A percentile compares a stretch with the other conserved stretches of the same genome.
These are phyloP conservation scores for Kluyveromyces aestuarii DNA, from an alignment of 805 yeast species.

Conservation along the genomic window DNA sequence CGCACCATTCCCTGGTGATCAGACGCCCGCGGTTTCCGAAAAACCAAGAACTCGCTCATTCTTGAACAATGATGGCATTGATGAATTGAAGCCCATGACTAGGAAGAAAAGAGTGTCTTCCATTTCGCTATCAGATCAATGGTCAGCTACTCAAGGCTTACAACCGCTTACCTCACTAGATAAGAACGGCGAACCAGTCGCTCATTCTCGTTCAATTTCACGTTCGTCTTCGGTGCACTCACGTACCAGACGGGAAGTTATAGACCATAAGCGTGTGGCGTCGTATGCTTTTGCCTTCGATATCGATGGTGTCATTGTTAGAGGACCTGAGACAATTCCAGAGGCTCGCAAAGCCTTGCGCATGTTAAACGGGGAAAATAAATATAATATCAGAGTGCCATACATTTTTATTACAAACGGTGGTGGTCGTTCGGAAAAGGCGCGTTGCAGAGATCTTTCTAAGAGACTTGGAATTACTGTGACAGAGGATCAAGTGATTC, in stretches of 20 bases:
- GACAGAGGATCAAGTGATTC: slow-evolving; percentile 73
- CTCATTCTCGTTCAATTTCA: slow-evolving; percentile 1
- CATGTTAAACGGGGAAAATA: slow-evolving; percentile 67
- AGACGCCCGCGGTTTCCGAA: neutral
- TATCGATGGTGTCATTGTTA: slow-evolving; percentile 82
- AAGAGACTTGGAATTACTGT: slow-evolving; percentile 51
- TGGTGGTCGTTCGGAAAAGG: slow-evolving; percentile 77
- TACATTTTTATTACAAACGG: slow-evolving; percentile 86
- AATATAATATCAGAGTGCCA: slow-evolving; percentile 70
- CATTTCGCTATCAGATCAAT: slow-evolving; percentile 62
- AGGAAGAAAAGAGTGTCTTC: slow-evolving; percentile 59
- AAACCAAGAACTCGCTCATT: slow-evolving; percentile 36
- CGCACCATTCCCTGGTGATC: slow-evolving; percentile 6
- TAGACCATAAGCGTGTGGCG: slow-evolving; percentile 67
- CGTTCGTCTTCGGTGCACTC: slow-evolving; percentile 7
- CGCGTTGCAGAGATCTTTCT: slow-evolving; percentile 63
- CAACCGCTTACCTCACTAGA: slow-evolving; percentile 19
- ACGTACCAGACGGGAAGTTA: slow-evolving; percentile 32
- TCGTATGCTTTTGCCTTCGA: slow-evolving; percentile 88
- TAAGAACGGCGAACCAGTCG: slow-evolving; percentile 5
- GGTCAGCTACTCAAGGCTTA: slow-evolving; percentile 32
- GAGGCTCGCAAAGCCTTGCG: slow-evolving; percentile 67
- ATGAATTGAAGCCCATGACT: slow-evolving; percentile 50
- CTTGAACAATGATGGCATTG: slow-evolving; percentile 67
- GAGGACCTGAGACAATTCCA: slow-evolving; percentile 79